Base-by-base conservation (phyloP, 345 rosid species). In the Salix dunnii region DNA sequence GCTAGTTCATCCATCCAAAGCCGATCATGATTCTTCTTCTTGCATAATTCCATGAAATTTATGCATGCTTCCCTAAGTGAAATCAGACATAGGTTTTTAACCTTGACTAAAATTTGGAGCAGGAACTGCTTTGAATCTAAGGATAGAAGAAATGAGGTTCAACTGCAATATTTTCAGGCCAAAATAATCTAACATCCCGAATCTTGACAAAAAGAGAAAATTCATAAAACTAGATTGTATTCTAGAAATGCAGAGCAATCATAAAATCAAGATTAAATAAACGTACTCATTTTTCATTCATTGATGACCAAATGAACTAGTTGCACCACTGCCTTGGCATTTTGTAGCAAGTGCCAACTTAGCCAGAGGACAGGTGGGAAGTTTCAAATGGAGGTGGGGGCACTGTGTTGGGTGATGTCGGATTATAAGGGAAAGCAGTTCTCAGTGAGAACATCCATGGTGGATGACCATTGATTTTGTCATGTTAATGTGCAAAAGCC, bases 1-100 rank as follows among this genome's bases (percentile, higher is more conserved):
- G 97, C 94, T 69, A 96, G 85, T 82, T 96, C 98, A 77, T 91
- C 95, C 81, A 91, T 89, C 99, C 99, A 96, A 65, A 88, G 88
- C 74, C 92, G 87, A 82, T 96, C 99, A 84, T 93, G 94, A 48
- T 91, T 93, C 94, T 96, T 96, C 84, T 88, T 89, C 89, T 92
- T 92, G 94, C 99, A 96, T 77, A 96, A 82, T 51, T 93, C 93
- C 81, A 89, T 63, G 85, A 93, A 96, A 85, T 90, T 90, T 61
- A 91, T 65, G 87, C 99, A 96, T 63, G 99, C 99, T 86, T 92
- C 92, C 90, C 98, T 96, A 80, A 40, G 70, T n/a, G 55, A 76
- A 77, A 72, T 43, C 46, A 48, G 49, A 64, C 16, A 73, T 2
- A 70, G 42, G 72, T 55, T 31, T 62, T 67, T 61, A 48, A 49